These are phyloP conservation scores for Delonix regia DNA, from an alignment of 306 rosid species.

Conservation along the genomic window DNA sequence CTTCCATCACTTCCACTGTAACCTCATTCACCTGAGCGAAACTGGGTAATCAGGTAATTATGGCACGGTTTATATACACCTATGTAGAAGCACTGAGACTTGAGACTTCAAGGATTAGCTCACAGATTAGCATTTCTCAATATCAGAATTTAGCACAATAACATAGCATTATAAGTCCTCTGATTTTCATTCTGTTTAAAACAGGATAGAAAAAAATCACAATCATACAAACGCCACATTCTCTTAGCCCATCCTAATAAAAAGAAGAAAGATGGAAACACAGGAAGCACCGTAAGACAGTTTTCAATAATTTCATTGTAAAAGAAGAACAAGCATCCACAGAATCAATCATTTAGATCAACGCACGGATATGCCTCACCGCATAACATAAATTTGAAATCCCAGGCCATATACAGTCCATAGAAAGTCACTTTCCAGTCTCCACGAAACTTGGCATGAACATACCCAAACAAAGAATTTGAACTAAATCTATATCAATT, in stretches of 20 bases:
- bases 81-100: background rate
- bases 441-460: background rate
- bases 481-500: background rate
- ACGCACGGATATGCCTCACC: too few species aligned
- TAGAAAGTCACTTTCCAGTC: background rate
- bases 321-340: background rate
- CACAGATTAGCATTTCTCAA: background rate
- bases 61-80: background rate
- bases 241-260: background rate
- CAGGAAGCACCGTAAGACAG: background rate
- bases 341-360: too few species aligned
- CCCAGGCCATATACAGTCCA: background rate
- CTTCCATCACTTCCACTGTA: conserved; percentile 60
- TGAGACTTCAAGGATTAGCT: background rate
- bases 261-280: background rate
- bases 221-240: background rate
- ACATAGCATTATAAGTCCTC: background rate
- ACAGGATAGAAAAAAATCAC: background rate
- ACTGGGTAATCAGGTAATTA: conserved; percentile 12
- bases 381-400: background rate
- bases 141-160: background rate
- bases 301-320: background rate
- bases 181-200: background rate
- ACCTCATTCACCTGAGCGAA: conserved; percentile 47
- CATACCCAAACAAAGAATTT: background rate